These are phyloP conservation scores for Fagus sylvatica DNA, from an alignment of 306 rosid species.

Conservation along the genomic window DNA sequence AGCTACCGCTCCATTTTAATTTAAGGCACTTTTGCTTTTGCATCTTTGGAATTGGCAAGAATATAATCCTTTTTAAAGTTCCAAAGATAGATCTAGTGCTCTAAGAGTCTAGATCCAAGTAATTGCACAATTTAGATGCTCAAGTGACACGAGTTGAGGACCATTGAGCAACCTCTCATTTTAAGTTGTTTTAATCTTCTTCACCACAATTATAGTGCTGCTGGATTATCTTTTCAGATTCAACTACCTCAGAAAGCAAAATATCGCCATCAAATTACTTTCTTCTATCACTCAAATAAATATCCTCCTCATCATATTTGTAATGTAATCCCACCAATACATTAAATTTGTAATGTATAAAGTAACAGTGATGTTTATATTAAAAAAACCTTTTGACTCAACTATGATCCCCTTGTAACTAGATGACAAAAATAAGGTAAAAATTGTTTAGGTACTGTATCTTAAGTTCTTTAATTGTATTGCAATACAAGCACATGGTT, in stretches of 20 bases:
- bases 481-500: too few relatives aligned
- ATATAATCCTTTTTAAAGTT: slow-evolving; percentile 3
- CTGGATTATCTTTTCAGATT: slow-evolving; percentile 13
- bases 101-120: neutral
- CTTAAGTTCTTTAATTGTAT: too few relatives aligned
- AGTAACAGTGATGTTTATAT: neutral
- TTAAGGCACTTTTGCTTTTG: neutral
- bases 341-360: neutral
- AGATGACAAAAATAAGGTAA: too few relatives aligned
- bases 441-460: too few relatives aligned
- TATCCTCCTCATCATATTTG: neutral
- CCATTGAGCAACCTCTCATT: slow-evolving; percentile 8
- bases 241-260: slow-evolving; percentile 23
- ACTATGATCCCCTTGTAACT: neutral
- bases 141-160: neutral
- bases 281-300: slow-evolving; percentile 6
- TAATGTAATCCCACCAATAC: neutral
- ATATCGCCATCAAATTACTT: neutral
- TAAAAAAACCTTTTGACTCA: neutral
- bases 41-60: slow-evolving; percentile 2
- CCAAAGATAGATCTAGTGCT: slow-evolving; percentile 13
- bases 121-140: slow-evolving; percentile 3
- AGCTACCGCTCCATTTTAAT: neutral
- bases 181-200: slow-evolving; percentile 13
- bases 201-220: slow-evolving; percentile 11